phyloP scores from a whole-genome alignment of 2,329 filamentous ascomycete genomes.

The Fusarium dlaminii region DNA sequence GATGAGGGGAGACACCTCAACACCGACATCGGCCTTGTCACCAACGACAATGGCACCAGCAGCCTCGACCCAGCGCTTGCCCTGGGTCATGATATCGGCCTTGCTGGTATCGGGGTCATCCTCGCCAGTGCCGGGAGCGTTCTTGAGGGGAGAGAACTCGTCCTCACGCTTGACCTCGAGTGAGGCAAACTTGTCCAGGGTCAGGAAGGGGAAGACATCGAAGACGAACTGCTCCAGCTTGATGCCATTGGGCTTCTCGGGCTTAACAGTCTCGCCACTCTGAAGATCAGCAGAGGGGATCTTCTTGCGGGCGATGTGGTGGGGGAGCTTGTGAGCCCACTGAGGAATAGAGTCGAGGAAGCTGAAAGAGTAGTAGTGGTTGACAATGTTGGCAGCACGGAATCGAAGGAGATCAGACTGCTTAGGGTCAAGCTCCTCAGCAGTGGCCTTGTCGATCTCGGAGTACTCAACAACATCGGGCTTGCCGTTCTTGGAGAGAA shows the following conservation, averaged over 20 bases:
- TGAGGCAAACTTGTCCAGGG: conserved; percentile 89
- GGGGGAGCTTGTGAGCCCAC: conserved; percentile 87
- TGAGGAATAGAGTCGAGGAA: conserved; percentile 91
- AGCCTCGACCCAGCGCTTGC: conserved; percentile 82
- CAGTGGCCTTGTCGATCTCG: conserved; percentile 90
- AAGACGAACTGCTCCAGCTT: conserved; percentile 99
- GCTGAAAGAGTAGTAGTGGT: conserved; percentile 97
- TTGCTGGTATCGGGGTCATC: conserved; percentile 96
- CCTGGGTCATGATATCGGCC: conserved; percentile 88
- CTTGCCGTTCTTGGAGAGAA: conserved; percentile 93
- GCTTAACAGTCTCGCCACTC: conserved; percentile 84
- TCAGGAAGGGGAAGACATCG: conserved; percentile 92
- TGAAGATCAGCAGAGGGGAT: conserved; percentile 85
- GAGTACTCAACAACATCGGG: conserved; percentile 99
- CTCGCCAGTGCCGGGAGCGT: conserved; percentile 82
- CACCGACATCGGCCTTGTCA: conserved; percentile 70
- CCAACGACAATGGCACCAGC: conserved; percentile 80
- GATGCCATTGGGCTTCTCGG: conserved; percentile 95
- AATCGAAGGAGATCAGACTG: conserved; percentile 88
- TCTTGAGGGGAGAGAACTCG: conserved; percentile 98
- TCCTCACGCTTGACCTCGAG: conserved; percentile 97
- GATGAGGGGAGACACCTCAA: conserved; percentile 91
- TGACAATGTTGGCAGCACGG: conserved; percentile 98
- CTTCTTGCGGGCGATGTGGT: conserved; percentile 98
- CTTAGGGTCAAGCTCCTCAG: conserved; percentile 86